These are phyloP conservation scores for Aureobasidium sp. DNA, from an alignment of 2,329 filamentous ascomycete genomes.

Conservation along the genomic window DNA sequence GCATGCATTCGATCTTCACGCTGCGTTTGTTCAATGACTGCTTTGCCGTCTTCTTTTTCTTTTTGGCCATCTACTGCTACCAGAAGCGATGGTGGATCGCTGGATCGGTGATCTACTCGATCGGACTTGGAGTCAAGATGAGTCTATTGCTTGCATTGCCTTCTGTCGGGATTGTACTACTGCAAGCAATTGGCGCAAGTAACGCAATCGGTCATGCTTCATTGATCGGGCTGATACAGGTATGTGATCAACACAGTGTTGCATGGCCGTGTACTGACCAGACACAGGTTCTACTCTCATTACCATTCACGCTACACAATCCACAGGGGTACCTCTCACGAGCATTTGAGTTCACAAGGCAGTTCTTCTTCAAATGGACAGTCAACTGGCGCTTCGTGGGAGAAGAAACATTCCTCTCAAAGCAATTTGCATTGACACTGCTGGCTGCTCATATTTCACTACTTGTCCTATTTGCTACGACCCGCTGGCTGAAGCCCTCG, in stretches of 20 bases:
- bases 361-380: constrained; percentile 96
- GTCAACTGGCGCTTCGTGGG: constrained; percentile 98
- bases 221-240: constrained; percentile 71
- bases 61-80: constrained; percentile 69
- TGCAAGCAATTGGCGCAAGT: constrained; percentile 63
- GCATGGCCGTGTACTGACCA: background rate
- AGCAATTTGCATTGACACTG: constrained; percentile 59
- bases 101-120: constrained; percentile 65
- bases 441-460: constrained; percentile 58
- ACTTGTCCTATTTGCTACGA: constrained; percentile 58
- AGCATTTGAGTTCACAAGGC: constrained; percentile 84
- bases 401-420: constrained; percentile 70
- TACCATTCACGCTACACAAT: constrained; percentile 63
- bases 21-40: constrained; percentile 94
- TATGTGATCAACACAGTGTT: constrained; percentile 35
- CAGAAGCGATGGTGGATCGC: constrained; percentile 68
- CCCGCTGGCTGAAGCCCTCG: constrained; percentile 66
- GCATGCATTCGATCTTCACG: constrained; percentile 88
- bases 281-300: constrained; percentile 45
- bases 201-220: constrained; percentile 60
- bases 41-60: constrained; percentile 77
- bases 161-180: constrained; percentile 67
- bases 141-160: constrained; percentile 75
- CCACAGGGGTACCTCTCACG: constrained; percentile 65
- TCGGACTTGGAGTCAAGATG: constrained; percentile 93